These are phyloP conservation scores for Colletotrichum tabaci DNA, from an alignment of 2,329 filamentous ascomycete species.

Conservation along the genomic window DNA sequence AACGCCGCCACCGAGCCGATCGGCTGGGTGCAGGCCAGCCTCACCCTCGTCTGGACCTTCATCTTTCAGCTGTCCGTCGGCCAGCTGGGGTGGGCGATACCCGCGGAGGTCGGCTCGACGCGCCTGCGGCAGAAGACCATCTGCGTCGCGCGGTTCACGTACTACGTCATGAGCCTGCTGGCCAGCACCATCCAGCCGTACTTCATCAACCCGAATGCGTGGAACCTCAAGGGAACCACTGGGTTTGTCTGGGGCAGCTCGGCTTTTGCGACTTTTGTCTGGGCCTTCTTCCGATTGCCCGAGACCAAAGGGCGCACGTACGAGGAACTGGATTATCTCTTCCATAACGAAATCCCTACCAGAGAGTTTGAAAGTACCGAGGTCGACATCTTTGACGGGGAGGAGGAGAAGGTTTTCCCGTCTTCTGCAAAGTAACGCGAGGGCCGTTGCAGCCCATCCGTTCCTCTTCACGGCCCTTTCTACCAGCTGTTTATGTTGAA, in stretches of 20 bases:
- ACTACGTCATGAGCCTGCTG: conserved; percentile 41
- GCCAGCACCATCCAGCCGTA: conserved; percentile 49
- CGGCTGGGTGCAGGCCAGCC: conserved; percentile 49
- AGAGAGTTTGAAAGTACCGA: conserved; percentile 13
- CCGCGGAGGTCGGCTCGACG: conserved; percentile 51
- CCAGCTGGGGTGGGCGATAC: conserved; percentile 45
- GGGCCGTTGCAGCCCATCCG: too few relatives aligned
- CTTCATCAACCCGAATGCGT: conserved; percentile 55
- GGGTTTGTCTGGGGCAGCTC: conserved; percentile 45
- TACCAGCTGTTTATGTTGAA: too few relatives aligned
- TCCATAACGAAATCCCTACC: conserved; percentile 23
- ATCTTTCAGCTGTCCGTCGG: conserved; percentile 38
- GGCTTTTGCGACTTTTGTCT: conserved; percentile 40
- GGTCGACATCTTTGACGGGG: conserved; percentile 27
- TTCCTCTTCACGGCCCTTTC: neutral
- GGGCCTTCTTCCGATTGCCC: conserved; percentile 47
- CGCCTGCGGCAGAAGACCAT: conserved; percentile 52
- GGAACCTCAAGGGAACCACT: conserved; percentile 54
- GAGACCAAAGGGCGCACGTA: conserved; percentile 47
- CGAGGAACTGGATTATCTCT: conserved; percentile 45
- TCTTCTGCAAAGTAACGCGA: neutral
- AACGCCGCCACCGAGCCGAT: conserved; percentile 54
- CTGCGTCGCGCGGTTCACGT: conserved; percentile 49
- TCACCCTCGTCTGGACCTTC: conserved; percentile 44
- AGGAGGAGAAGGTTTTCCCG: neutral